Conservation (phyloP, 768 basidiomycete genomes). For the Pulveroboletus sp. region DNA sequence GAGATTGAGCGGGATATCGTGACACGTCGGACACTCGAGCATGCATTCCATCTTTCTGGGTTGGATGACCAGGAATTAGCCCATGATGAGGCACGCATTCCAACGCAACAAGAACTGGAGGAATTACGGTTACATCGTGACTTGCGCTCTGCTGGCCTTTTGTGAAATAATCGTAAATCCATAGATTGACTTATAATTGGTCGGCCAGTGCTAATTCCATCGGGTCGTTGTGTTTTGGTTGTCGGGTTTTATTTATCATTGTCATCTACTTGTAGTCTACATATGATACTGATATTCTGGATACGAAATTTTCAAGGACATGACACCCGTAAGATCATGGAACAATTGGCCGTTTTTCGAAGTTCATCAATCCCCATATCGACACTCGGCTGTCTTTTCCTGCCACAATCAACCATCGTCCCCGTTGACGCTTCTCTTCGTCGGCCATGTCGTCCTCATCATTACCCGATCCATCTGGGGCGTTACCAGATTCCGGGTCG, state of each 20-base stretch:
- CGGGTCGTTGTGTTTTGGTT: neutral
- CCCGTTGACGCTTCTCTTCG: conserved; percentile 41
- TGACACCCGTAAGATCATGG: neutral
- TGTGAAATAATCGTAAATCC: conserved; percentile 27
- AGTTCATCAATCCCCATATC: conserved; percentile 61
- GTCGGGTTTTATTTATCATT: conserved; percentile 11
- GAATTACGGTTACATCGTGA: conserved; percentile 48
- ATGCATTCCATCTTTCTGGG: conserved; percentile 44
- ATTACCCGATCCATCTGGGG: conserved; percentile 10
- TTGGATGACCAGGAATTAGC: conserved; percentile 21
- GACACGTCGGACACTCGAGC: conserved; percentile 47
- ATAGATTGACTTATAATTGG: conserved; percentile 7
- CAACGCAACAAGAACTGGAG: conserved; percentile 30
- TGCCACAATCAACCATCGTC: conserved; percentile 61
- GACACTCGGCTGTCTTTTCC: conserved; percentile 67
- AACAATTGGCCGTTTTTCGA: conserved; percentile 6
- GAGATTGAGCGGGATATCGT: conserved; percentile 49
- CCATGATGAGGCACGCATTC: conserved; percentile 14
- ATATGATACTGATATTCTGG: conserved; percentile 4
- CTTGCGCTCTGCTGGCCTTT: conserved; percentile 49
- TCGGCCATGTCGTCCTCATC: conserved; percentile 46
- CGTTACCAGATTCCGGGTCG: neutral
- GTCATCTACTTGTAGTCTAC: conserved; percentile 18
- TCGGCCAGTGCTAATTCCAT: neutral
- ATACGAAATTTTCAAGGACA: neutral